Percentiles rank a stretch among this genome's conserved stretches.
phyloP scores from a whole-genome alignment of 352 stramenopile genomes.

The Hyphochytrium catenoides region DNA sequence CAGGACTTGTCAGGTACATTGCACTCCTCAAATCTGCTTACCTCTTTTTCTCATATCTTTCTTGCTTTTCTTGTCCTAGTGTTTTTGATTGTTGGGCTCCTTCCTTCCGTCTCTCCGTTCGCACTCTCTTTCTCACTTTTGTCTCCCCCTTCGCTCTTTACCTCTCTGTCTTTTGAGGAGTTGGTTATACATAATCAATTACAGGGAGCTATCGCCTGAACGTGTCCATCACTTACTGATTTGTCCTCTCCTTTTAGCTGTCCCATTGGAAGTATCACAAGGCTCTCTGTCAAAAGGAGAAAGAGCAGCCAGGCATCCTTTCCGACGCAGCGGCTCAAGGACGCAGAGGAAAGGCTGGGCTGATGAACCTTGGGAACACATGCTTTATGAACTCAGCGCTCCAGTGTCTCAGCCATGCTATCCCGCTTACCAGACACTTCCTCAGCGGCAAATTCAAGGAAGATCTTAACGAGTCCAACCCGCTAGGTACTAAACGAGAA shows the following conservation, averaged over 20 bases:
- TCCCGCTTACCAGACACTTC: constrained; percentile 79
- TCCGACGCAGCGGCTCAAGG: constrained; percentile 10
- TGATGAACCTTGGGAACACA: constrained; percentile 60
- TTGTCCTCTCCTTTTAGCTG: too few species aligned
- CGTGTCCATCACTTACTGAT: too few species aligned
- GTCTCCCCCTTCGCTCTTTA: too few species aligned
- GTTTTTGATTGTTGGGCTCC: too few species aligned
- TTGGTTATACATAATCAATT: too few species aligned
- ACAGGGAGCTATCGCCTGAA: too few species aligned
- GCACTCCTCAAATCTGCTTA: too few species aligned
- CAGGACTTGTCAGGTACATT: constrained; percentile 29
- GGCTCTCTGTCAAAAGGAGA: constrained; percentile 15
- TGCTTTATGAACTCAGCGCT: constrained; percentile 66
- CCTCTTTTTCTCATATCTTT: too few species aligned
- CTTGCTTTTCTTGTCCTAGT: too few species aligned
- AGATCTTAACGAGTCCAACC: constrained; percentile 89
- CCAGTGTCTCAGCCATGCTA: constrained; percentile 78
- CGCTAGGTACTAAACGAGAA: constrained; percentile 47
- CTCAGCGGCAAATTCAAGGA: constrained; percentile 67
- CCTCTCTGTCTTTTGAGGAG: too few species aligned
- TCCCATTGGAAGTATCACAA: constrained; percentile 60
- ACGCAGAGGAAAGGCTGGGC: constrained; percentile 38
- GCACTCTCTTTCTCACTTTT: too few species aligned
- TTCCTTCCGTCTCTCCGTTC: too few species aligned
- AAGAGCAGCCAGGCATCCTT: constrained; percentile 18